Base-by-base conservation (phyloP, 106 monocot species). In the Xerophyta viscosa region DNA sequence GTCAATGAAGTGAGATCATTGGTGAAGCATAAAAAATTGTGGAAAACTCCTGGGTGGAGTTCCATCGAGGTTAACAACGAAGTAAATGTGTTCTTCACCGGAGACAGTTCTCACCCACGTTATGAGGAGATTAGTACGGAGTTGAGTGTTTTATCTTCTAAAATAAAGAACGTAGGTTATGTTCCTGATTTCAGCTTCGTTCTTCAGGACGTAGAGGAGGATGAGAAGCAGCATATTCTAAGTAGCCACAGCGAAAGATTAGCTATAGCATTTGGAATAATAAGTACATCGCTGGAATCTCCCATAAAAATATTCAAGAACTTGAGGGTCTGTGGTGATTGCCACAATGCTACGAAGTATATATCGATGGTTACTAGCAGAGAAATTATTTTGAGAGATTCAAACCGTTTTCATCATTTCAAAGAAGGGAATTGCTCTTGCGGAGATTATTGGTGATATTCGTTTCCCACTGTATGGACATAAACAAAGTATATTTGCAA, bases 371-470 rank as follows among this genome's bases (percentile, higher is more conserved):
- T 89, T 42, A 76, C 88, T 29, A 67, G 77, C 31, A 70, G 88
- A 57, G 83, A 89, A 67, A 89, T 89, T 37, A 61, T 73, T 48
- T 79, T 89, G 8, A 79, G 83, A 43, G 88, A 89, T 68, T 73
- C 83, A 0, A 79, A 72, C 37, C 75, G 83, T 10, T 89, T 89
- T 24, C 88, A 89, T 71, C 88, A 80, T 73, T 89, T 89, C 27
- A 79, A 62, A 67, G 72, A 73, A 39, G 82, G 79, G 14, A 25
- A 13, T 55, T 88, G 88, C 49, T 88, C 82, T 24, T 89, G 83
- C 55, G 76, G 83, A 52, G 83, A 89, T 52, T 83, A 80, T 28
- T 89, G 83, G 83, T 89, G 48, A 72, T 56, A 39, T 39, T 39
- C n/a, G n/a, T n/a, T n/a, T n/a, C n/a, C n/a, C n/a, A n/a, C n/a